Evolutionary conservation across 768 basidiomycete species (phyloP), one percentile per base, ranked within the genome.

Genomic region (Tylopilus balloui): DNA sequence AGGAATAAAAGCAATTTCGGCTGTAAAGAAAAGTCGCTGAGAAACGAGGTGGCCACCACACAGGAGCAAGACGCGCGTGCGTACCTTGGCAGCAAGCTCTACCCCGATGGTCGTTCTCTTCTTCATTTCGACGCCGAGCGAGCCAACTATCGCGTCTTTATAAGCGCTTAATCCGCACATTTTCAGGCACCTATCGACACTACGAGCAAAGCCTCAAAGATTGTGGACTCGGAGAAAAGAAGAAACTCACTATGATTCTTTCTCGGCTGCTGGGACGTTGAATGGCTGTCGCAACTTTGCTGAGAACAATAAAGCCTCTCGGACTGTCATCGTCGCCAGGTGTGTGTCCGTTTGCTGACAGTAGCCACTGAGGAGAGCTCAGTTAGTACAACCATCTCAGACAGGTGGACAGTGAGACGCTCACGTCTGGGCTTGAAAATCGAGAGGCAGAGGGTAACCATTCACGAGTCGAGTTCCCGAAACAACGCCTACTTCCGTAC

Each of bases 341-440:
- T 93, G 91, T 0, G 84, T 86, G 57, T 92, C 89, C 69, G 79
- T 80, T 63, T 95, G 92, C 61, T 94, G 90, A 50, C 85, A 88
- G 59, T 92, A 94, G 0, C 88, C 90, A 41, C 83, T 86, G 24
- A 46, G 6, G n/a, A 20, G n/a, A 17, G 5, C 1, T 41, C 12
- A 24, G 9, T 24, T n/a, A n/a, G 15, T 11, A 20, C 19, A 15
- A 42, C 14, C 10, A 25, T 20, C 13, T 20, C 11, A 0, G 20
- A 15, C 11, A 25, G n/a, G 3, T 8, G 14, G 17, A 6, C 14
- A 32, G 2, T 15, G 5, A 20, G 6, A 7, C 0, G 49, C 63
- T 19, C 39, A 65, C 78, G 81, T 83, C 67, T 81, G 80, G 53
- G 80, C 71, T 62, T 75, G 70, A 60, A 78, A 81, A 45, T 81